Base-by-base conservation (phyloP, 331 rosid species). In the Saraca asoca region DNA sequence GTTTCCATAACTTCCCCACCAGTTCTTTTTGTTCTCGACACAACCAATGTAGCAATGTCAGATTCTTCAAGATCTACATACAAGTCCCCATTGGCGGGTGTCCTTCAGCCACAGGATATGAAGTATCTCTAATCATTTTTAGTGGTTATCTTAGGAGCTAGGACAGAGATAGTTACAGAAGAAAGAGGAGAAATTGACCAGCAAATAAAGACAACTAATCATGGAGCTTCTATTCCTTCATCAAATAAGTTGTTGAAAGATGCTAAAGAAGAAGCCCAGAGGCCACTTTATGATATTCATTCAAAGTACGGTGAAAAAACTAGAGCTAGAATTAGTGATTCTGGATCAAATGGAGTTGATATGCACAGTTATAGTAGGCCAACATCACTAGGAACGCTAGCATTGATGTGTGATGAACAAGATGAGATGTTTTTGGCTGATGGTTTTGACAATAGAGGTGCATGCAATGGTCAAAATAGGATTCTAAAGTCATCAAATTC, bases 41-140 rank as follows among this genome's bases (percentile, higher is more conserved):
- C 61, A 56, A 66, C 58, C 54, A 77, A 70, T 60, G 43, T 75
- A 68, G 76, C 82, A 56, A 46, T 58, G 69, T 68, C 81, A 68
- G 83, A 80, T 64, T 75, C 80, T 74, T 68, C 85, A 57, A 81
- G 69, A 62, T 57, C 74, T 53, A 77, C 83, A n/a, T 89, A 79
- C 86, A 89, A 95, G 85, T 89, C 95, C 53, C 73, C 80, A 63
- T 62, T 87, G 85, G 82, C 82, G 15, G 79, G 79, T 75, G 84
- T 80, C 73, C 79, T 89, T 83, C 87, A 70, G 73, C 65, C 69
- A 68, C 84, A 77, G 75, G 81, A 83, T 44, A 83, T 85, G 81
- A 87, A 71, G 72, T 79, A 82, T 78, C 82, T 89, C 51, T 89
- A 93, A 73, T 80, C 93, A 46, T 80, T 74, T 61, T 74, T 82